Percentiles rank a stretch among this genome's conserved stretches.
Evolutionary conservation across 2,329 filamentous ascomycete species (phyloP).

Genomic region (Paraphoma chrysanthemicola): DNA sequence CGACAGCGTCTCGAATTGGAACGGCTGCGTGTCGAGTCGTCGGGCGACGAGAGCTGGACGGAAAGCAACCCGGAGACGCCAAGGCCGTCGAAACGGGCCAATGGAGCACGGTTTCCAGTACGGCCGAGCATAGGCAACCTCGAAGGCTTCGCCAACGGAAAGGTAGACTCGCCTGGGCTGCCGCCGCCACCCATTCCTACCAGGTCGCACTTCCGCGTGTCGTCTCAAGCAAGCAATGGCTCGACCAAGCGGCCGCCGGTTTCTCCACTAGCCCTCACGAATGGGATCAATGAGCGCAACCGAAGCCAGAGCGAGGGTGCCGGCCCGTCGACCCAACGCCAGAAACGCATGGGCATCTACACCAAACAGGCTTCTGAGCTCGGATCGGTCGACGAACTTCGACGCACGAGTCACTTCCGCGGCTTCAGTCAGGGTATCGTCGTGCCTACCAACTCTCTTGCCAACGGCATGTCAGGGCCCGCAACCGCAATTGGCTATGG

Average conservation of each 20-base stretch:
- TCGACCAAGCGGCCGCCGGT: constrained; percentile 72
- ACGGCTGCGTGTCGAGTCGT: constrained; percentile 52
- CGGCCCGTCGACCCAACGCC: constrained; percentile 57
- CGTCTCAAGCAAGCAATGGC: constrained; percentile 69
- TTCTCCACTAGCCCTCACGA: constrained; percentile 74
- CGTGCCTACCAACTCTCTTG: constrained; percentile 28
- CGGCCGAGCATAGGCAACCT: constrained; percentile 72
- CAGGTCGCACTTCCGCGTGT: constrained; percentile 79
- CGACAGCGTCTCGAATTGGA: constrained; percentile 41
- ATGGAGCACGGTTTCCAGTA: constrained; percentile 66
- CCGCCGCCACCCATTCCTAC: constrained; percentile 77
- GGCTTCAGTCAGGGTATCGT: constrained; percentile 65
- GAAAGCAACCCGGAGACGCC: constrained; percentile 81
- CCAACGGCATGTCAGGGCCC: constrained; percentile 40
- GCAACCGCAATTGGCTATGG: constrained; percentile 43
- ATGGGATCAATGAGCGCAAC: constrained; percentile 68
- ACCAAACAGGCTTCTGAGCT: constrained; percentile 64
- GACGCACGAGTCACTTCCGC: constrained; percentile 61
- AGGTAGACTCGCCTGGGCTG: constrained; percentile 27
- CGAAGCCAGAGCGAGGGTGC: constrained; percentile 69
- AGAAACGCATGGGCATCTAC: constrained; percentile 67
- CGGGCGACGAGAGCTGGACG: constrained; percentile 56
- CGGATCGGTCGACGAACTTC: constrained; percentile 60
- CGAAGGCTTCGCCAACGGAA: constrained; percentile 62
- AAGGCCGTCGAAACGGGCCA: constrained; percentile 66